phyloP scores from a whole-genome alignment of 208 protist species.

The Herpetomonas muscarum region DNA sequence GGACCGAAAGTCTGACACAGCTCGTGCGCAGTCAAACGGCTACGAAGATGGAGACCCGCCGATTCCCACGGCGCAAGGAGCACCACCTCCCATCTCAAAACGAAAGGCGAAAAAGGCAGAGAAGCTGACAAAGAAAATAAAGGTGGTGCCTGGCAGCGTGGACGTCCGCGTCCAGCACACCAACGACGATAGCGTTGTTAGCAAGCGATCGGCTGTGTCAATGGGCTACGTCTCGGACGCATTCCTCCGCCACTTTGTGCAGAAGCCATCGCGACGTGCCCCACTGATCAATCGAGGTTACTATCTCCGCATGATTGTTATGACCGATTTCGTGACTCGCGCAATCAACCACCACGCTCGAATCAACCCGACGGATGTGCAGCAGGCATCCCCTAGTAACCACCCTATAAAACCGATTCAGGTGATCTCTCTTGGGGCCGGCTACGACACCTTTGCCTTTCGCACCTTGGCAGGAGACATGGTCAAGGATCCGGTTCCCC shows the following conservation, averaged over 20 bases:
- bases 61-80: not conserved
- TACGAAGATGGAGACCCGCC: no score
- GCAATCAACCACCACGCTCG: constrained; percentile 24
- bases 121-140: constrained; percentile 48
- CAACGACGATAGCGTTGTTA: constrained; percentile 89
- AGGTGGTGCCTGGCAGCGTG: constrained; percentile 30
- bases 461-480: constrained; percentile 28
- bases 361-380: not conserved
- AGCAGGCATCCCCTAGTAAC: not conserved
- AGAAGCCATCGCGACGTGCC: constrained; percentile 69
- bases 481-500: constrained; percentile 8
- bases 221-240: constrained; percentile 67
- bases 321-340: constrained; percentile 59
- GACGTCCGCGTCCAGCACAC: constrained; percentile 86
- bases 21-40: no score
- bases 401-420: constrained; percentile 30
- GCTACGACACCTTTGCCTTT: constrained; percentile 85
- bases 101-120: constrained; percentile 51
- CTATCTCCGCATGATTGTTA: constrained; percentile 81
- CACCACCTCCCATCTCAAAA: constrained; percentile 20
- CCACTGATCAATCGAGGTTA: constrained; percentile 90
- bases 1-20: no score
- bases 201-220: constrained; percentile 83
- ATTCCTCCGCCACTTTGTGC: constrained; percentile 81
- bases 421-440: constrained; percentile 83